Evolutionary conservation across 768 basidiomycete genomes (phyloP), one percentile per base, ranked within the genome.

Genomic region (Naganishia onofrii): DNA sequence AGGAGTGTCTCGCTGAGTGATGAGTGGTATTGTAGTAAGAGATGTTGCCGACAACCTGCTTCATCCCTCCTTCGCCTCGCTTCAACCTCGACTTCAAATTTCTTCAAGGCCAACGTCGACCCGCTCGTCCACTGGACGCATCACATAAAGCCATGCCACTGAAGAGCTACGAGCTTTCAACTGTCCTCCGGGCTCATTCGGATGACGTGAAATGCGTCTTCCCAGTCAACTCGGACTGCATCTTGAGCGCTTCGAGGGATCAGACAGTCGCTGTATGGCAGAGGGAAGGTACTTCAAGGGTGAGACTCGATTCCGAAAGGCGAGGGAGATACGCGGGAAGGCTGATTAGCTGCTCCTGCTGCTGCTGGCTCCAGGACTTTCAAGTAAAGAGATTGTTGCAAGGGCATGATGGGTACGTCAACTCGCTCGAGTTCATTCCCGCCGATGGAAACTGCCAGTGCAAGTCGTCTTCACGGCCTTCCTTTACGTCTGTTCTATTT

Each of bases 391-490:
- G 38, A 65, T 32, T 78, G 9, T 57, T 78, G 12, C 52, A 48
- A 26, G 77, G 77, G 10, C 77, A 78, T 66, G 63, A 73, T 19
- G 77, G 74, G 10, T 78, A 76, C 31, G 76, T 78, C 71, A 78
- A 78, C 67, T 75, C 77, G 12, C 68, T 78, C n/a, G 77, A 76
- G 15, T 69, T 73, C 32, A 72, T 78, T 23, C 74, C 75, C 3
- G 46, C 57, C 9, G 34, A 68, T 26, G 56, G 56, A 17, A 21
- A 32, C 31, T 66, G 65, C 38, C 64, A 72, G 23, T 67, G 72
- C 73, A 54, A 67, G 53, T 29, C 28, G 9, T 31, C n/a, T n/a
- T n/a, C n/a, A n/a, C n/a, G n/a, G n/a, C n/a, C n/a, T n/a, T n/a
- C 28, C 26, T 31, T 42, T 15, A 10, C 42, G 9, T 42, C 23